Conservation (phyloP, 768 basidiomycete species). For the Serendipita sp. region DNA sequence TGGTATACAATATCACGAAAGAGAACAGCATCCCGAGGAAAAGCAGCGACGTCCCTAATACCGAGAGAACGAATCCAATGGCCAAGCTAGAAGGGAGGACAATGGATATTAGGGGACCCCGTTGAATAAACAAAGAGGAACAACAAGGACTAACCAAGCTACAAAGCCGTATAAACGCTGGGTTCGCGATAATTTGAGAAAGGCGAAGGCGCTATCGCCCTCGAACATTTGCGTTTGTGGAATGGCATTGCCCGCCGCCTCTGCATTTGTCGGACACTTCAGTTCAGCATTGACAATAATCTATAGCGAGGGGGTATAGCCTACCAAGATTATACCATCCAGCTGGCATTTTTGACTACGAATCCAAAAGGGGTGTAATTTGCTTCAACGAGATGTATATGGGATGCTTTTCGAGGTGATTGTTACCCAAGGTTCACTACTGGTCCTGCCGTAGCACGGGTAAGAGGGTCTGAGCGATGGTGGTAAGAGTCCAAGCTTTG, state of each 20-base stretch:
- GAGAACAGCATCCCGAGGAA: conserved; percentile 49
- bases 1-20: conserved; percentile 76
- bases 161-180: conserved; percentile 76
- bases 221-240: conserved; percentile 76
- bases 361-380: no score
- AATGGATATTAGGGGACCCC: conserved; percentile 3
- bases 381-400: no score
- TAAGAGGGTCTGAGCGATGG: no score
- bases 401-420: no score
- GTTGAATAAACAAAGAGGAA: conserved; percentile 1
- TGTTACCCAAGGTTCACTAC: no score
- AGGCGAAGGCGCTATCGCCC: conserved; percentile 74
- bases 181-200: conserved; percentile 58
- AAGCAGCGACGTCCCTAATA: conserved; percentile 63
- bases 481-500: no score
- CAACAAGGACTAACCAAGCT: conserved; percentile 41
- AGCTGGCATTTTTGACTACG: not conserved
- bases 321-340: conserved; percentile 5
- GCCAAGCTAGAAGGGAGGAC: conserved; percentile 33
- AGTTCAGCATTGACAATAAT: not conserved
- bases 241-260: conserved; percentile 40
- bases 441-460: no score
- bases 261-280: conserved; percentile 15
- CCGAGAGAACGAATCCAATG: conserved; percentile 60
- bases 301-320: not conserved